Percentiles rank a stretch among this genome's conserved stretches.
phyloP scores from a whole-genome alignment of 129 eudicot species.

The Solidago caesia region DNA sequence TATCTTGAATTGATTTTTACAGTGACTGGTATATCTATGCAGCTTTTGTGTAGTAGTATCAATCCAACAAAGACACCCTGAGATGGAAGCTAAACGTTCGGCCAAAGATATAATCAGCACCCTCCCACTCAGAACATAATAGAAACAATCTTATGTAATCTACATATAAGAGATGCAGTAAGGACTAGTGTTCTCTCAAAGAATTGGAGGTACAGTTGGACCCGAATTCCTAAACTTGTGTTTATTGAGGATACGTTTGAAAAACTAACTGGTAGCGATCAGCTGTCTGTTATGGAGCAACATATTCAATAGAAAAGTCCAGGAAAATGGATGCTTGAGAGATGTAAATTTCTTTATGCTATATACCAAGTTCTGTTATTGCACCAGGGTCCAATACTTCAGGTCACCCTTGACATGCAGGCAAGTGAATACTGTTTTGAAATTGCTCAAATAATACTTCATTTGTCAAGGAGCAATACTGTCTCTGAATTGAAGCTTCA shows the following conservation, averaged over 20 bases:
- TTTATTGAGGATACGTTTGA: background rate
- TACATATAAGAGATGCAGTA: slow-evolving; percentile 10
- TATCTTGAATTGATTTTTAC: too few species aligned
- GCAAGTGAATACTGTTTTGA: background rate
- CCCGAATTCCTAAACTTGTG: slow-evolving; percentile 9
- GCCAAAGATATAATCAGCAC: slow-evolving; percentile 8
- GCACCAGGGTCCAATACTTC: slow-evolving; percentile 6
- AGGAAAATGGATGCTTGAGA: background rate
- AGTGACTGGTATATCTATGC: too few species aligned
- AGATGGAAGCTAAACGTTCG: slow-evolving; percentile 6
- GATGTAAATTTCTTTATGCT: background rate
- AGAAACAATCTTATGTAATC: slow-evolving; percentile 17
- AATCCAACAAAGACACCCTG: too few species aligned
- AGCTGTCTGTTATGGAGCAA: too few species aligned
- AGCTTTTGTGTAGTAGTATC: background rate
- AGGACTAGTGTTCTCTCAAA: slow-evolving; percentile 24
- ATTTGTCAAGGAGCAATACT: slow-evolving; percentile 12
- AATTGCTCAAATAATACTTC: slow-evolving; percentile 7
- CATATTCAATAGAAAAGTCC: too few species aligned
- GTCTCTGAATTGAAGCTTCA: background rate
- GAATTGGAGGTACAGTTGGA: slow-evolving; percentile 27
- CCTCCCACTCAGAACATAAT: slow-evolving; percentile 16
- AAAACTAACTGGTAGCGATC: background rate
- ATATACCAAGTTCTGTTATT: slow-evolving; percentile 12
- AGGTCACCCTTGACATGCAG: slow-evolving; percentile 1